phyloP scores from a whole-genome alignment of 371 early-diverging fungal species.

The Haplosporangium sp. region DNA sequence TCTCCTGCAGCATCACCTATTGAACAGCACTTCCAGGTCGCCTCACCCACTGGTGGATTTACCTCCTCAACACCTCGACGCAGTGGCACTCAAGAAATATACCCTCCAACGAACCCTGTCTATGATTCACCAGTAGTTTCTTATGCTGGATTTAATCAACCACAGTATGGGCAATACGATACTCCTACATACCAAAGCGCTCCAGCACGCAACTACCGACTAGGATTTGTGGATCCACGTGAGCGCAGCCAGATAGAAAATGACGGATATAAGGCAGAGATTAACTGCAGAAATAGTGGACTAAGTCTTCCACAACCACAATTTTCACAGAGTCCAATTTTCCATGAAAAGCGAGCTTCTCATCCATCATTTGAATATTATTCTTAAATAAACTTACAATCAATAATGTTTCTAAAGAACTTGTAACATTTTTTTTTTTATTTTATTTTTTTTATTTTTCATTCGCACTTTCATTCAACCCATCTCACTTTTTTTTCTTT shows the following conservation, averaged over 20 bases:
- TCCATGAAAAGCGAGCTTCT: slow-evolving; percentile 30
- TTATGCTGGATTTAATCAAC: slow-evolving; percentile 18
- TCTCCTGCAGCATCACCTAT: slow-evolving; percentile 33
- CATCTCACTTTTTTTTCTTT: too few relatives aligned
- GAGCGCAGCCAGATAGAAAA: slow-evolving; percentile 39
- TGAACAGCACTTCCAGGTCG: slow-evolving; percentile 30
- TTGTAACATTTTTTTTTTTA: neutral
- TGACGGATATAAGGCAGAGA: slow-evolving; percentile 36
- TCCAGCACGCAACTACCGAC: slow-evolving; percentile 30
- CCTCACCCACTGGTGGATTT: slow-evolving; percentile 15
- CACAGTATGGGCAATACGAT: slow-evolving; percentile 26
- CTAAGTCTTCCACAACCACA: slow-evolving; percentile 31
- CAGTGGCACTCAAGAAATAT: slow-evolving; percentile 33
- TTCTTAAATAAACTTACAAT: neutral
- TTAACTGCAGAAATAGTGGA: neutral
- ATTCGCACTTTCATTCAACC: too few relatives aligned
- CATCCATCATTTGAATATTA: neutral
- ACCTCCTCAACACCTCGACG: slow-evolving; percentile 14
- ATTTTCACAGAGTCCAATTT: slow-evolving; percentile 36
- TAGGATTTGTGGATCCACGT: slow-evolving; percentile 49
- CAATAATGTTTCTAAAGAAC: neutral
- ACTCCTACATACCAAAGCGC: slow-evolving; percentile 22
- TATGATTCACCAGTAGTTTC: slow-evolving; percentile 10
- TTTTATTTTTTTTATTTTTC: neutral
- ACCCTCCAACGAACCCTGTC: slow-evolving; percentile 24